A percentile compares a stretch with the other conserved stretches of the same genome.
Evolutionary conservation across 2,329 filamentous ascomycete genomes (phyloP).

Genomic region (Raffaelea albimanens): DNA sequence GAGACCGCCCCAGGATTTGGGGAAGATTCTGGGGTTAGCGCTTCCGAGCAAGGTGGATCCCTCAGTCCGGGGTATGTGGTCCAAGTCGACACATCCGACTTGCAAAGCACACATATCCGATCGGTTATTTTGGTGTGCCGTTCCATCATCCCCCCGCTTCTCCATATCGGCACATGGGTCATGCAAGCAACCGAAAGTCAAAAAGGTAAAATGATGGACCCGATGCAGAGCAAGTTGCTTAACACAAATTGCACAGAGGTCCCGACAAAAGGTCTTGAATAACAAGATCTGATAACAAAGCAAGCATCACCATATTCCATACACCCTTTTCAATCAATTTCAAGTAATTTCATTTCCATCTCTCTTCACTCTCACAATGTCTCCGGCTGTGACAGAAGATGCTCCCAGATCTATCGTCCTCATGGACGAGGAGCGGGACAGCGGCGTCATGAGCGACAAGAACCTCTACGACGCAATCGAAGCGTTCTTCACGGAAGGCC

Average conservation of each 20-base stretch:
- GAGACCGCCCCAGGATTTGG: neutral
- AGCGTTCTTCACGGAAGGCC: constrained; percentile 17
- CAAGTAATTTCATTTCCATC: no score
- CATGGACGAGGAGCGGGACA: constrained; percentile 16
- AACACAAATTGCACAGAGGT: neutral
- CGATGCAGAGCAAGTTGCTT: neutral
- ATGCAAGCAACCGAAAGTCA: no score
- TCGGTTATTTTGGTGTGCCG: no score
- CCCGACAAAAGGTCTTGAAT: neutral
- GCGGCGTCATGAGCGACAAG: constrained; percentile 15
- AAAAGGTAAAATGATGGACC: no score
- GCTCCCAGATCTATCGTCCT: constrained; percentile 9
- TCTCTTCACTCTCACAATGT: neutral
- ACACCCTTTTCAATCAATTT: no score
- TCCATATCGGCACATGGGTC: neutral
- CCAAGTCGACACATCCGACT: no score
- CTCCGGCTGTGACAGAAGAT: neutral
- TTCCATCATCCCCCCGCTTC: neutral
- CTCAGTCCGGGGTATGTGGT: no score
- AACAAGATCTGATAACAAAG: neutral
- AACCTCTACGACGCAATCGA: constrained; percentile 18
- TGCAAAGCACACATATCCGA: neutral
- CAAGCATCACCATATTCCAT: neutral
- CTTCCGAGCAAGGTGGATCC: neutral
- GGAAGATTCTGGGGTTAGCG: neutral